These are phyloP conservation scores for Spathaspora girioi DNA, from an alignment of 805 yeast genomes.

Conservation along the genomic window DNA sequence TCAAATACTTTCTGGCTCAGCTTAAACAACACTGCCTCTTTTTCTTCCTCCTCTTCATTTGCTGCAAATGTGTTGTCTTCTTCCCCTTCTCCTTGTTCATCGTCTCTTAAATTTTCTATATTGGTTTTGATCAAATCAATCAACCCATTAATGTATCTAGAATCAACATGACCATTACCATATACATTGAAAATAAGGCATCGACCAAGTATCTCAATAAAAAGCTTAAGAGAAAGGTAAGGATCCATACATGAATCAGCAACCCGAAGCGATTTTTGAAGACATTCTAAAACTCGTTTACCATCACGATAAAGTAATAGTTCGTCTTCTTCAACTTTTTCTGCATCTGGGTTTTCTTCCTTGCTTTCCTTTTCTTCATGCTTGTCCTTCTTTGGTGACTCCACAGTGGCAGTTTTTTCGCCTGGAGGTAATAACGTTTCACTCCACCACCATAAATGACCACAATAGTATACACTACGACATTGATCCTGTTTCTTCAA, in stretches of 20 bases:
- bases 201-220: slow-evolving; percentile 84
- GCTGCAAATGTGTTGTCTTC: neutral
- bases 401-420: slow-evolving; percentile 26
- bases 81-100: slow-evolving; percentile 7
- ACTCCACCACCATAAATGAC: slow-evolving; percentile 93
- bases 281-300: slow-evolving; percentile 83
- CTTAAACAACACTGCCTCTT: slow-evolving; percentile 25
- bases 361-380: slow-evolving; percentile 6
- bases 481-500: slow-evolving; percentile 94
- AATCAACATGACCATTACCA: slow-evolving; percentile 67
- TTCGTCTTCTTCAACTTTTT: slow-evolving; percentile 7
- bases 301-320: slow-evolving; percentile 34
- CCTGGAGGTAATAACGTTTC: slow-evolving; percentile 40
- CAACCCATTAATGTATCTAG: slow-evolving; percentile 77
- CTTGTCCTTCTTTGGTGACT: slow-evolving; percentile 39
- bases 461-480: slow-evolving; percentile 79
- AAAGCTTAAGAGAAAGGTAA: slow-evolving; percentile 68
- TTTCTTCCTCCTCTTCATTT: slow-evolving; percentile 16
- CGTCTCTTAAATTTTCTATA: slow-evolving; percentile 42
- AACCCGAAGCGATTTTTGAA: slow-evolving; percentile 81
- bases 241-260: slow-evolving; percentile 94
- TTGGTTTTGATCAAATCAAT: slow-evolving; percentile 77
- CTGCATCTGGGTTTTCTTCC: slow-evolving; percentile 14
- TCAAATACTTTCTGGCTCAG: slow-evolving; percentile 43
- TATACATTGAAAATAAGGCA: slow-evolving; percentile 83